phyloP scores from a whole-genome alignment of 1,139 yeast genomes.

The Kluyveromyces sp. region DNA sequence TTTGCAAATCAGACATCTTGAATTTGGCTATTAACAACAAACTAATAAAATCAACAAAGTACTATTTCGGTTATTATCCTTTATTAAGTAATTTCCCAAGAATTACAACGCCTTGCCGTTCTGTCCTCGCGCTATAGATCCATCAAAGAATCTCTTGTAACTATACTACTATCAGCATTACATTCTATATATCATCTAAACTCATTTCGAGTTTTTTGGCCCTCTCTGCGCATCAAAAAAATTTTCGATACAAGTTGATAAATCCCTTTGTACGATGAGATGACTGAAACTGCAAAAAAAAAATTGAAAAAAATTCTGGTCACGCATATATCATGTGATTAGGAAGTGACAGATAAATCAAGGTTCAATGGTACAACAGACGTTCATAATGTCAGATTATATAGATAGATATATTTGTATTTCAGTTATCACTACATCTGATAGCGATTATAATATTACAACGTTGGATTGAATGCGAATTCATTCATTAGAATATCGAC shows the following conservation, averaged over 20 bases:
- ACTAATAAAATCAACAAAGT: background rate
- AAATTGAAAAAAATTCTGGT: background rate
- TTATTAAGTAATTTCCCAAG: background rate
- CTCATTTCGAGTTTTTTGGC: background rate
- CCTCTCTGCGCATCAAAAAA: background rate
- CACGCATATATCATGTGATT: background rate
- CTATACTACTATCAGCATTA: background rate
- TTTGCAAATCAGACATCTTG: conserved; percentile 63
- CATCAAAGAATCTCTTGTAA: too few relatives aligned
- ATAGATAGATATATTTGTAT: background rate
- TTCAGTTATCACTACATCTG: background rate
- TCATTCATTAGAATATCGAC: conserved; percentile 91
- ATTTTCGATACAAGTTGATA: background rate
- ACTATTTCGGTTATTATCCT: background rate
- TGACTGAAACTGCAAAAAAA: background rate
- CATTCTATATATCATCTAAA: background rate
- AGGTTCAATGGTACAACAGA: too few relatives aligned
- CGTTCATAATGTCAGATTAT: background rate
- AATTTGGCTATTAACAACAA: background rate
- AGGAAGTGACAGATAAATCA: too few relatives aligned
- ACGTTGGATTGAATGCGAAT: conserved; percentile 66
- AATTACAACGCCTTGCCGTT: background rate
- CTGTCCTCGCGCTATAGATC: background rate
- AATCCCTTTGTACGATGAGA: background rate
- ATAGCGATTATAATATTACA: conserved; percentile 13